Evolutionary conservation across 129 eudicot species (phyloP).

Genomic region (Erigeron canadensis): DNA sequence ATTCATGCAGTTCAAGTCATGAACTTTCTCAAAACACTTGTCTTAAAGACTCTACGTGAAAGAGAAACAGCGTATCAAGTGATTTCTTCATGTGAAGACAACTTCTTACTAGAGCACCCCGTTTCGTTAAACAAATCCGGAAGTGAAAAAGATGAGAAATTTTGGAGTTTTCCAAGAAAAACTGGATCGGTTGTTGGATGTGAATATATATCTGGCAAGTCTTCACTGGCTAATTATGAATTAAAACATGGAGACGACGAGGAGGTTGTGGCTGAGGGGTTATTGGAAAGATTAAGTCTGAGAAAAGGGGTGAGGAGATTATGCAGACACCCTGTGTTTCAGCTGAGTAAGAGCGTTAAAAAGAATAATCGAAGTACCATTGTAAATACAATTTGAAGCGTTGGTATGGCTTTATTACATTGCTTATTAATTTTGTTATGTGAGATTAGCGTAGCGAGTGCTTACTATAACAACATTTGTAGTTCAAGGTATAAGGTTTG

Average conservation of each 20-base stretch:
- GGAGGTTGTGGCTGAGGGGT: slow-evolving; percentile 45
- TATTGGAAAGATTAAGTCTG: slow-evolving; percentile 48
- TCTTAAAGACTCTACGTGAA: slow-evolving; percentile 48
- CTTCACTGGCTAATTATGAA: slow-evolving; percentile 33
- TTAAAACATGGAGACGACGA: slow-evolving; percentile 33
- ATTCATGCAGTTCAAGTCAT: slow-evolving; percentile 96
- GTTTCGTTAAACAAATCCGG: slow-evolving; percentile 41
- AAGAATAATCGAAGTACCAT: slow-evolving; percentile 14
- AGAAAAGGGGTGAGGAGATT: slow-evolving; percentile 62
- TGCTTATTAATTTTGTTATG: slow-evolving; percentile 10
- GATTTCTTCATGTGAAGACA: slow-evolving; percentile 29
- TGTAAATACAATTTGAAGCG: slow-evolving; percentile 21
- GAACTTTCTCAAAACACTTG: slow-evolving; percentile 85
- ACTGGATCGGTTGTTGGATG: slow-evolving; percentile 34
- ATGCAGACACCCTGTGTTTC: slow-evolving; percentile 65
- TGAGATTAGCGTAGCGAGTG: slow-evolving; percentile 10
- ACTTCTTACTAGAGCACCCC: slow-evolving; percentile 8
- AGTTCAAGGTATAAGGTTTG: slow-evolving; percentile 9
- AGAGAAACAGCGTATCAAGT: slow-evolving; percentile 40
- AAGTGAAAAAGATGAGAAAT: slow-evolving; percentile 33
- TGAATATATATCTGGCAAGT: slow-evolving; percentile 28
- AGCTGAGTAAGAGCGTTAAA: slow-evolving; percentile 42
- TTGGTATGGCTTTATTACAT: slow-evolving; percentile 3
- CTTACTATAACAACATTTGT: slow-evolving; percentile 14
- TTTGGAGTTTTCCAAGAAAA: slow-evolving; percentile 49